Evolutionary conservation across 2,329 filamentous ascomycete species (phyloP).

Genomic region (Alternaria sp.): DNA sequence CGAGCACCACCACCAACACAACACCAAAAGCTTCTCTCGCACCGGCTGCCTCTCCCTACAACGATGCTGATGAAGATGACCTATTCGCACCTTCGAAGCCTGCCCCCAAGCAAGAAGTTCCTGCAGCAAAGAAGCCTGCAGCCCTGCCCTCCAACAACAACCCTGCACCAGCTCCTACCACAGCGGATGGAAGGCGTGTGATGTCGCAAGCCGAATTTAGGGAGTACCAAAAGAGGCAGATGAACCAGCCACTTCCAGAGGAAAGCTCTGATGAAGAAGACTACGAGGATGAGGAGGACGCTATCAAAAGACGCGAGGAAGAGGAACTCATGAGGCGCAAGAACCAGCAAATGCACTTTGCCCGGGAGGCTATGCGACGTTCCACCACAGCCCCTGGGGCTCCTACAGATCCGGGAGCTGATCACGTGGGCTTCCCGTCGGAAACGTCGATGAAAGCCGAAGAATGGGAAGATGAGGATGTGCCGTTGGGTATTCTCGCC

Average conservation of each 20-base stretch:
- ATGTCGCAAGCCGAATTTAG: constrained; percentile 49
- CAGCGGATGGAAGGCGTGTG: constrained; percentile 34
- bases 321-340: constrained; percentile 45
- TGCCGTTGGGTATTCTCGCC: constrained; percentile 51
- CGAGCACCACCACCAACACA: constrained; percentile 40
- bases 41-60: constrained; percentile 26
- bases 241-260: constrained; percentile 35
- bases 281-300: constrained; percentile 52
- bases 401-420: constrained; percentile 29
- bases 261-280: constrained; percentile 47
- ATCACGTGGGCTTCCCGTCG: constrained; percentile 46
- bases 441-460: constrained; percentile 49
- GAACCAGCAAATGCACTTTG: constrained; percentile 47
- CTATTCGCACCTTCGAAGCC: constrained; percentile 37
- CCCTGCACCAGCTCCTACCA: constrained; percentile 20
- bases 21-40: constrained; percentile 42
- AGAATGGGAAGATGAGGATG: constrained; percentile 51
- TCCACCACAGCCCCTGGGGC: constrained; percentile 42
- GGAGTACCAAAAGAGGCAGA: constrained; percentile 41
- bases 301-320: constrained; percentile 44
- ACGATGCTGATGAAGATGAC: constrained; percentile 43
- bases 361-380: constrained; percentile 47
- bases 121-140: constrained; percentile 17
- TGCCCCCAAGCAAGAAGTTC: constrained; percentile 18
- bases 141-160: constrained; percentile 21